Evolutionary conservation across 2,329 filamentous ascomycete species (phyloP).

Genomic region (Neofusicoccum cordaticola): DNA sequence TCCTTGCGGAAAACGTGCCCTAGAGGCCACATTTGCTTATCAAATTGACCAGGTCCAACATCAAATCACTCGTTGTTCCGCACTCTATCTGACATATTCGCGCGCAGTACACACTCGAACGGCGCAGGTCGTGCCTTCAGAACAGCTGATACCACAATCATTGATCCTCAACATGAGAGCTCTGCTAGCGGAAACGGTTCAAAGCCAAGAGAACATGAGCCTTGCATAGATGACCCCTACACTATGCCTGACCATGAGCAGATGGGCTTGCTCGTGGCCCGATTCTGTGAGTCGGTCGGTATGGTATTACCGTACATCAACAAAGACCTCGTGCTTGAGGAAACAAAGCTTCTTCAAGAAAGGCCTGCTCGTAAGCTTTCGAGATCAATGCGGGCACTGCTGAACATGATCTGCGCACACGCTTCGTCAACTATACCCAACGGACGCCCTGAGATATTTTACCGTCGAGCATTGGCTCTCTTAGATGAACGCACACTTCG

Average conservation of each 20-base stretch:
- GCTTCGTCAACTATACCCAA: slow-evolving; percentile 24
- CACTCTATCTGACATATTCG: background rate
- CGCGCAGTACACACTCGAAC: background rate
- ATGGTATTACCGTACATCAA: background rate
- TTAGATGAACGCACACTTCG: slow-evolving; percentile 27
- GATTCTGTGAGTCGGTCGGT: background rate
- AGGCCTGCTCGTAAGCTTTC: too few species aligned
- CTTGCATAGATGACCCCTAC: too few species aligned
- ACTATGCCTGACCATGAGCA: background rate
- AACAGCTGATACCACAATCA: too few species aligned
- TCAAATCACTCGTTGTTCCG: background rate
- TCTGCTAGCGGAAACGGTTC: too few species aligned
- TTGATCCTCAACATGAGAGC: too few species aligned
- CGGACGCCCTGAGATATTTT: slow-evolving; percentile 26
- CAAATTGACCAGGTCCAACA: background rate
- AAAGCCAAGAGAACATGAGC: background rate
- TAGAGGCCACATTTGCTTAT: too few species aligned
- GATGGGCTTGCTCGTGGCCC: background rate
- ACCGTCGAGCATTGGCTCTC: slow-evolving; percentile 25
- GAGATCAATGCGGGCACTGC: background rate
- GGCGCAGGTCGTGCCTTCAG: too few species aligned
- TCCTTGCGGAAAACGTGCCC: too few species aligned
- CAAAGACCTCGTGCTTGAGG: background rate
- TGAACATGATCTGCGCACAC: slow-evolving; percentile 22
- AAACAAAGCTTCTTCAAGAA: background rate